phyloP scores from a whole-genome alignment of 176 grass and related monocot species.

The Saccharum spontaneum region DNA sequence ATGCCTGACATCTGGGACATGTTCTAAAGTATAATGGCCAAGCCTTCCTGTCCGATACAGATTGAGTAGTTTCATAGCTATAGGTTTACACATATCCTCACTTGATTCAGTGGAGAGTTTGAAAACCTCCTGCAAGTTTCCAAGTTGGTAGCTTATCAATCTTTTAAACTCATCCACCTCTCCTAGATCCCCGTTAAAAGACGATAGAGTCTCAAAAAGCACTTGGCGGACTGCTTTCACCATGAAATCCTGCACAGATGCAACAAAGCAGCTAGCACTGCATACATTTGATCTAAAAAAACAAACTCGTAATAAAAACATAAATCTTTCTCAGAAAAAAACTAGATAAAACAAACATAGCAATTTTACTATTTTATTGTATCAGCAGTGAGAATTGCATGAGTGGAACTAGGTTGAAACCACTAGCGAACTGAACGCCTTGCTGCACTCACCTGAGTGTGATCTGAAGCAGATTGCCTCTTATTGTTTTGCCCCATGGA shows the following conservation, averaged over 20 bases:
- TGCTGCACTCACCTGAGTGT: conserved; percentile 54
- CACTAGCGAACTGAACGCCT: neutral
- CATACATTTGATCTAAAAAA: conserved; percentile 6
- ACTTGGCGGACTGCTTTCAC: conserved; percentile 52
- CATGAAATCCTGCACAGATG: conserved; percentile 63
- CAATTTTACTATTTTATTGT: neutral
- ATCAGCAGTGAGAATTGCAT: neutral
- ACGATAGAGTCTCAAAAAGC: conserved; percentile 46
- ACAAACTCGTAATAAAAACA: neutral
- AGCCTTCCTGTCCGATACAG: conserved; percentile 75
- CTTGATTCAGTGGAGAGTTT: conserved; percentile 37
- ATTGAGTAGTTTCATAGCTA: conserved; percentile 63
- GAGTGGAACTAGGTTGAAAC: neutral
- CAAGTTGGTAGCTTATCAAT: conserved; percentile 57
- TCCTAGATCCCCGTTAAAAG: conserved; percentile 43
- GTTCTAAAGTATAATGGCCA: conserved; percentile 66
- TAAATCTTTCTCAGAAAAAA: neutral
- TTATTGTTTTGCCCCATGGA: conserved; percentile 23
- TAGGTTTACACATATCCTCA: conserved; percentile 39
- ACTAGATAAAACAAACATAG: neutral
- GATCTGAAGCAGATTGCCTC: conserved; percentile 68
- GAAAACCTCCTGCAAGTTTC: conserved; percentile 51
- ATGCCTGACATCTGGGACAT: conserved; percentile 34
- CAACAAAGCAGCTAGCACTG: neutral
- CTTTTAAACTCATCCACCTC: conserved; percentile 50